Conservation (phyloP, 331 rosid genomes). For the Prunus yedoensis region DNA sequence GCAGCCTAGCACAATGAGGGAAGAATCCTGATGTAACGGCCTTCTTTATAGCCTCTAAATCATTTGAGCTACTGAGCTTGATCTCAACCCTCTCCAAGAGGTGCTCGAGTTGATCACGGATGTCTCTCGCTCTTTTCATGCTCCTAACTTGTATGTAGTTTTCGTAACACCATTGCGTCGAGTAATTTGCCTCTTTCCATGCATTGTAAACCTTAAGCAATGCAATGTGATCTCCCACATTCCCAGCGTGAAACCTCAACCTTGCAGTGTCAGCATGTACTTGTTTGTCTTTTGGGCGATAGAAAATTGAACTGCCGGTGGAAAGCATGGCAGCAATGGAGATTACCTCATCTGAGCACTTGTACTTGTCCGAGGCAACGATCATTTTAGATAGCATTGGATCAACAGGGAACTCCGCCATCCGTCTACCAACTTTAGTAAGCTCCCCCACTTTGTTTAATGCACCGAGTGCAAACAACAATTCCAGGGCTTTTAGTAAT, state of each 20-base stretch:
- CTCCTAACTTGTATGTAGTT: conserved; percentile 72
- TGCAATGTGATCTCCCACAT: conserved; percentile 89
- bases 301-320: conserved; percentile 82
- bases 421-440: conserved; percentile 78
- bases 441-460: conserved; percentile 74
- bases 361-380: conserved; percentile 82
- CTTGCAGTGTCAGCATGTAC: conserved; percentile 91
- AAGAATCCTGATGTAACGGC: conserved; percentile 78
- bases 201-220: conserved; percentile 75
- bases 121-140: conserved; percentile 85
- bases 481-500: conserved; percentile 77
- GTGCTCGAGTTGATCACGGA: conserved; percentile 81
- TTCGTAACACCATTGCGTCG: conserved; percentile 89
- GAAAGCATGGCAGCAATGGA: conserved; percentile 90
- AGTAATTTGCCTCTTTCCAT: conserved; percentile 89
- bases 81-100: conserved; percentile 66
- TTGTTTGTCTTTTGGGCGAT: conserved; percentile 91
- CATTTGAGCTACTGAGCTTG: conserved; percentile 43
- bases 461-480: conserved; percentile 77
- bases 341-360: conserved; percentile 80
- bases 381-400: conserved; percentile 89
- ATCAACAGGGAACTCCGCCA: conserved; percentile 97
- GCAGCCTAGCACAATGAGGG: conserved; percentile 68
- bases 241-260: conserved; percentile 74
- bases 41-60: conserved; percentile 69